These are phyloP conservation scores for Heterobasidion irregulare DNA, from an alignment of 1,284 basidiomycete genomes.

Conservation along the genomic window DNA sequence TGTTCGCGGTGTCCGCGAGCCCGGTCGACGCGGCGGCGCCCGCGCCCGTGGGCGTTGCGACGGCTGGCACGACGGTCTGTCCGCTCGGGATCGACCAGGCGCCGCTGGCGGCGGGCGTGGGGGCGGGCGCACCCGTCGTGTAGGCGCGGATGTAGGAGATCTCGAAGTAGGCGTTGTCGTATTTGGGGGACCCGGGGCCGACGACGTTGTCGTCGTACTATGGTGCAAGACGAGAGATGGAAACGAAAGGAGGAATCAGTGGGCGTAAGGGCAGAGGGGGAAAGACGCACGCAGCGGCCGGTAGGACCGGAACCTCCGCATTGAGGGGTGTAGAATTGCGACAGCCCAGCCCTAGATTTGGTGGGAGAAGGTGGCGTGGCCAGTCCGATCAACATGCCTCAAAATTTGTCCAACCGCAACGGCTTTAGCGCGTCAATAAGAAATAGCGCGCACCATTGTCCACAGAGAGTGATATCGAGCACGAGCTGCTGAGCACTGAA, in stretches of 20 bases:
- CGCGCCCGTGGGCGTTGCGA: constrained; percentile 2
- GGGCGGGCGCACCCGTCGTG: constrained; percentile 18
- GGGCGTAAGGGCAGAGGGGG: not conserved
- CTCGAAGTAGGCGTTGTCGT: constrained; percentile 46
- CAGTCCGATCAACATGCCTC: no score
- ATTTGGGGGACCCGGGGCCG: constrained; percentile 44
- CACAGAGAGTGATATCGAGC: constrained; percentile 51
- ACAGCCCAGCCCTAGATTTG: not conserved
- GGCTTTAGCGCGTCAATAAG: not conserved
- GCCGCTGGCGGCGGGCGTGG: constrained; percentile 8
- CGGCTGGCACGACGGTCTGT: not conserved
- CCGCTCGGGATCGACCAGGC: not conserved
- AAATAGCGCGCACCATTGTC: constrained; percentile 33
- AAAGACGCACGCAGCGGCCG: constrained; percentile 29
- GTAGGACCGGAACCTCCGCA: constrained; percentile 30
- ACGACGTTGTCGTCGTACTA: constrained; percentile 47
- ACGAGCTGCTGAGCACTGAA: constrained; percentile 48
- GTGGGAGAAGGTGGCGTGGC: not conserved
- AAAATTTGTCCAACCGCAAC: no score
- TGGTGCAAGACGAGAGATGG: not conserved
- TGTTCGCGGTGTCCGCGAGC: not conserved
- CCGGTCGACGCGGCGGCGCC: not conserved
- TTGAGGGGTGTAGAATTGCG: constrained; percentile 26
- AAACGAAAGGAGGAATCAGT: not conserved
- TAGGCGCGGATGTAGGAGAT: constrained; percentile 42